Evolutionary conservation across 2,329 filamentous ascomycete species (phyloP), one percentile per base, ranked within the genome.

Genomic region (Neofusicoccum parvum): DNA sequence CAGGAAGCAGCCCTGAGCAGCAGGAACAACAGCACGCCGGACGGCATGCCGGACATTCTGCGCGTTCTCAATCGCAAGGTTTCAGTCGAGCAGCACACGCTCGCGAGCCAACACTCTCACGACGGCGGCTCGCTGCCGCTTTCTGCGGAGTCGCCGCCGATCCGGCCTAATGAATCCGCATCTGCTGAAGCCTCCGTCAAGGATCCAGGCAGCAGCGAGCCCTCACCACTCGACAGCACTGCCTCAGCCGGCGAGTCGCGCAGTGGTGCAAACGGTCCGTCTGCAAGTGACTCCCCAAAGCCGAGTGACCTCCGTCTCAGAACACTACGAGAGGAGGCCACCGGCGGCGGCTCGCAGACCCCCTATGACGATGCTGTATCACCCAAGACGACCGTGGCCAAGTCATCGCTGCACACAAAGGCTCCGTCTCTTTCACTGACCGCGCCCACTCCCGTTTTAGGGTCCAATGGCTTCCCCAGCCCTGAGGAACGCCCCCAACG

Each of bases 401-500:
- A 65, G 17, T 49, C 43, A n/a, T 54, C 63, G 32, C 48, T 60
- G 20, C 68, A 71, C 37, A 65, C 72, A 49, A 74, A 75, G 51
- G 65, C 73, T 4, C 78, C 78, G 6, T 69, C 77, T 59, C 69
- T 79, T 20, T 76, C 77, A 17, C 66, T 80, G 2, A 79, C 74
- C 3, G 74, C 79, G 56, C 73, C 78, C 27, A 80, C 78, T 32
- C 78, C 78, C 17, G 68, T 75, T 6, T 64, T 79, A 41, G 76
- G 77, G 48, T 70, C 74, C 32, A 73, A 74, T 63, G 72, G 73
- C 14, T 78, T 80, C 68, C 74, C 77, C 11, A 70, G 75, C 27
- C 75, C 76, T 58, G 66, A 48, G 43, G 70, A 70, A 34, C 70
- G 69, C 62, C 75, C 90, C 14, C 86, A 87, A 58, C 87, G 94